A percentile compares a stretch with the other conserved stretches of the same genome.
phyloP scores from a whole-genome alignment of 441 rosid genomes.

The Breynia disticha region DNA sequence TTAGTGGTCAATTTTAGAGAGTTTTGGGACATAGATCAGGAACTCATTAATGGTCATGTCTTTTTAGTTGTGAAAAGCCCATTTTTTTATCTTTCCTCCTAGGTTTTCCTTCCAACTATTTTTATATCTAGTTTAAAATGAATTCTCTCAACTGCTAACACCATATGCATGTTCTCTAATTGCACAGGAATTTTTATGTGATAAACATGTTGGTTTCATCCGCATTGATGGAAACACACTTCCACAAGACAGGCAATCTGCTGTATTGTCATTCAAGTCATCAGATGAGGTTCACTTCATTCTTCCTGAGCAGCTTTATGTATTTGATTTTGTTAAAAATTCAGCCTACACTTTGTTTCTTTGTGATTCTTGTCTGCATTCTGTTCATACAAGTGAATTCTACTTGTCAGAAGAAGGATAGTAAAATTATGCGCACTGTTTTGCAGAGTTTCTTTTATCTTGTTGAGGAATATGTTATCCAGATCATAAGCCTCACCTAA shows the following conservation, averaged over 20 bases:
- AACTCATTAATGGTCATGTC: no score
- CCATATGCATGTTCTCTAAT: conserved; percentile 5
- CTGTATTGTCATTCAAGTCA: conserved; percentile 63
- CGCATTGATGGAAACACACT: conserved; percentile 95
- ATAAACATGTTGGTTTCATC: conserved; percentile 71
- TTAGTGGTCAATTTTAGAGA: no score
- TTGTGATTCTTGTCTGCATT: background rate
- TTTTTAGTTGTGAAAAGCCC: no score
- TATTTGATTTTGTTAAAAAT: background rate
- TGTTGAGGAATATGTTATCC: no score
- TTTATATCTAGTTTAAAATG: background rate
- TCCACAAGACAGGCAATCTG: conserved; percentile 81
- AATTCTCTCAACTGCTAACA: background rate
- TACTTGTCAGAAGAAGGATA: background rate
- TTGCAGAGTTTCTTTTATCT: background rate
- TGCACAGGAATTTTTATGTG: conserved; percentile 67
- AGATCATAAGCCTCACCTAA: no score
- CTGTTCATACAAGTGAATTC: background rate
- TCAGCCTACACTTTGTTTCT: background rate
- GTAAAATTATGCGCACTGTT: background rate
- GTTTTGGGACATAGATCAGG: no score
- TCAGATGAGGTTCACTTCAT: conserved; percentile 46
- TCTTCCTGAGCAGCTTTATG: conserved; percentile 12
- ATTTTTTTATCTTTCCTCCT: conserved; percentile 1
- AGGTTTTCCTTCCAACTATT: conserved; percentile 3